Evolutionary conservation across 2,329 filamentous ascomycete species (phyloP), one percentile per base, ranked within the genome.

Genomic region (Penicillium rolfsii): DNA sequence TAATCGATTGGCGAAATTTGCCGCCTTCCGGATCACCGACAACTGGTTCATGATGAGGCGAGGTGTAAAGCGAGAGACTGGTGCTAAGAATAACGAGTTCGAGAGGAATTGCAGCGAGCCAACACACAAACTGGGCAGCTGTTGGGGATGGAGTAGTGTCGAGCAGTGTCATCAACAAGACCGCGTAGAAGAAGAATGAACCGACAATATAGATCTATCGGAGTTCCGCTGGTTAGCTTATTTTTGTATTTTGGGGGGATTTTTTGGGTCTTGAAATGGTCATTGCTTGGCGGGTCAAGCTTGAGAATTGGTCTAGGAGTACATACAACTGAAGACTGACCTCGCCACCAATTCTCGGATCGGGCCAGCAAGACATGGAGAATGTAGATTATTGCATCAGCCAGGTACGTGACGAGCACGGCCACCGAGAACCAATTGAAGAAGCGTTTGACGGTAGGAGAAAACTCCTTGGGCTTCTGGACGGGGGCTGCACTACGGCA

Each of bases 91-190:
- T 87, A 53, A 88, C 79, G 26, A 89, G 69, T 76, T 99, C 95
- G 63, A 92, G 84, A 28, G 85, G 76, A n/a, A 92, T 75, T 28
- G 89, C 89, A 46, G 92, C 77, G 45, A 83, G 74, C 95, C 95
- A 99, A 69, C 91, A 88, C 50, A 89, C 78, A 58, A 94, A 85
- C 77, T 97, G 93, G 56, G 91, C 88, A 50, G 88, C 81, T 53
- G 89, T 93, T 0, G 95, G 95, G 12, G 91, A 91, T 36, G 91
- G 88, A 64, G 86, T 87, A 72, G 90, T 90, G 76, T 97, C 93
- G 70, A 96, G 83, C 59, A 98, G 85, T 33, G 93, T 93, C 71
- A 97, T 89, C 67, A 96, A 84, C 67, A 97, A 85, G 67, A 97
- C 88, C 53, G 91, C 84, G 80, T 96, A 95, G 65, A 95, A 87